Evolutionary conservation across 2,329 filamentous ascomycete genomes (phyloP), one percentile per base, ranked within the genome.

Genomic region (Ceratocystis huliohia): DNA sequence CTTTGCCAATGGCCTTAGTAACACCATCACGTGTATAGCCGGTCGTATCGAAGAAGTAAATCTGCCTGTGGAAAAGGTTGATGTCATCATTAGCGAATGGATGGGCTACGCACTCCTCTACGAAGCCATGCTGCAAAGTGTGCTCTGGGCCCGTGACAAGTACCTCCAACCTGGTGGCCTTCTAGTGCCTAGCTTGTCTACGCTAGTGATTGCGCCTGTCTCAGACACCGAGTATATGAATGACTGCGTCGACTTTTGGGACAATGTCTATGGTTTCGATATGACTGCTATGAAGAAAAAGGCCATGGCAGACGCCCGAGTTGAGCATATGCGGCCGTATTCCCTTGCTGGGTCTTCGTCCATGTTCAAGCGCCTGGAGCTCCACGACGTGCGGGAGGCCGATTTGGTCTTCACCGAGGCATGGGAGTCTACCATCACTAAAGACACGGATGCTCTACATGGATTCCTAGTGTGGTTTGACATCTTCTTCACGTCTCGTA

Each of bases 51-150:
- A 97, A 75, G 91, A 96, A 70, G 88, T 96, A 66, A 80, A 77
- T 66, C 81, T 91, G 25, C 91, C 89, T 1, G 87, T 93, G 6
- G 80, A 85, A 65, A 80, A 92, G 72, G 92, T 96, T 59, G 93
- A 97, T 76, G 88, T 97, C 72, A 96, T 97, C 73, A 87, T 97
- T 68, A 95, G 89, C 68, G 92, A 97, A 75, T 97, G 92, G 92
- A 97, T 97, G 92, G 92, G 92, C 37, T 97, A 97, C 74, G 89
- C 87, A 70, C 82, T 96, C 20, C 82, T 96, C 5, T 97, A 95
- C 75, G 92, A 97, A 76, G 91, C 91, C 66, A 97, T 97, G 92
- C 84, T 97, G 33, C 91, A 94, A 70, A 95, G 90, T 62, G 90
- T 97, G 25, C 81, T 97, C 63, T 93, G 85, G 73, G 93, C 93